These are phyloP conservation scores for Chytriomyces confervae DNA, from an alignment of 192 early-diverging fungal species.

Conservation along the genomic window DNA sequence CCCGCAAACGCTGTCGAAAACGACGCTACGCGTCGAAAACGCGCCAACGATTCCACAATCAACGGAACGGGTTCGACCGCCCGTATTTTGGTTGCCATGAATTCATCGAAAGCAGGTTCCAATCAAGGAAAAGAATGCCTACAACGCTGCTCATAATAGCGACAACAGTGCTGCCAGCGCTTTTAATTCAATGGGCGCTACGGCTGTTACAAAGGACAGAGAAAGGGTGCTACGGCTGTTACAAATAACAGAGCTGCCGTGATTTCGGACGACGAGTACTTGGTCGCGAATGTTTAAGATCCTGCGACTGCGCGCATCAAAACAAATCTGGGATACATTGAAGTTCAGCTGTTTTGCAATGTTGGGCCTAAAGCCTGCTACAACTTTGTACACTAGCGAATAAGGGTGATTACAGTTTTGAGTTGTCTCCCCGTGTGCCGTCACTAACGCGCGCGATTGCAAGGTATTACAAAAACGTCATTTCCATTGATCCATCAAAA, in stretches of 20 bases:
- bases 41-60: conserved; percentile 64
- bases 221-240: conserved; percentile 67
- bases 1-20: conserved; percentile 29
- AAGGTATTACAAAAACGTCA: conserved; percentile 78
- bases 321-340: conserved; percentile 84
- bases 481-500: conserved; percentile 75
- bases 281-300: conserved; percentile 79
- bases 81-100: conserved; percentile 60
- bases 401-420: conserved; percentile 37
- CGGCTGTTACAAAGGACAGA: too few relatives aligned
- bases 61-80: conserved; percentile 55
- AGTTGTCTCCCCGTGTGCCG: not conserved
- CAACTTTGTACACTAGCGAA: conserved; percentile 91
- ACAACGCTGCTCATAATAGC: conserved; percentile 85
- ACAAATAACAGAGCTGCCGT: conserved; percentile 73
- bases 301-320: conserved; percentile 79
- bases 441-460: conserved; percentile 37
- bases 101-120: not conserved
- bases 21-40: conserved; percentile 51
- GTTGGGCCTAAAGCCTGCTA: conserved; percentile 87
- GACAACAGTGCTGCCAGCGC: conserved; percentile 77
- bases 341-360: conserved; percentile 77
- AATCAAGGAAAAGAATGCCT: conserved; percentile 56
- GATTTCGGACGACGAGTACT: conserved; percentile 84
- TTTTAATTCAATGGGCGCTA: conserved; percentile 89